Percentiles rank a stretch among this genome's conserved stretches.
These are phyloP conservation scores for Pseudonitzschia delicatissima DNA, from an alignment of 108 stramenopile genomes.

Conservation along the genomic window DNA sequence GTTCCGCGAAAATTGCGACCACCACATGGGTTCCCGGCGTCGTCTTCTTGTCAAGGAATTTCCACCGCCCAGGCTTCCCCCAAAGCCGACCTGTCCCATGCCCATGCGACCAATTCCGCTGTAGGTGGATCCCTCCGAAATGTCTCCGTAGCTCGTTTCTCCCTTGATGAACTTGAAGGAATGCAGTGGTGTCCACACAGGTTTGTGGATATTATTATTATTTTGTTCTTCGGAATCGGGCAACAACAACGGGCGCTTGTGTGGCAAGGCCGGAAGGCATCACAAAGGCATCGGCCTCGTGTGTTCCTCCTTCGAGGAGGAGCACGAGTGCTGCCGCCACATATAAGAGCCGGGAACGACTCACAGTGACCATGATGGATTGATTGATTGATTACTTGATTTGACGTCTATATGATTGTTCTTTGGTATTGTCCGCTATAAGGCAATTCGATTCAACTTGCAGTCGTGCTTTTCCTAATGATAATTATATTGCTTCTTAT, in stretches of 20 bases:
- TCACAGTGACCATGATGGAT: too few species aligned
- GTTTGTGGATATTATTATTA: neutral
- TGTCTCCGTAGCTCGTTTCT: neutral
- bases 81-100: neutral
- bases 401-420: too few species aligned
- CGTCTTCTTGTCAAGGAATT: neutral
- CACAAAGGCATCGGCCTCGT: neutral
- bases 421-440: too few species aligned
- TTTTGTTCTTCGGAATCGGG: neutral
- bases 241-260: neutral
- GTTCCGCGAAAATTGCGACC: constrained; percentile 3
- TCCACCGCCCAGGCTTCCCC: too few species aligned
- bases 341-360: neutral
- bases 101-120: neutral
- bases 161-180: constrained; percentile 8
- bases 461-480: too few species aligned
- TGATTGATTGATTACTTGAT: too few species aligned
- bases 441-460: too few species aligned
- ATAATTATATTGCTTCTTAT: too few species aligned
- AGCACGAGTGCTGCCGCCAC: neutral
- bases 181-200: too few species aligned
- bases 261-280: neutral
- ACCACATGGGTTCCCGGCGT: neutral
- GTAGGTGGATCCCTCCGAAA: neutral
- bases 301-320: neutral